Conservation (phyloP, 306 rosid species). For the Prunus kanzakura region DNA sequence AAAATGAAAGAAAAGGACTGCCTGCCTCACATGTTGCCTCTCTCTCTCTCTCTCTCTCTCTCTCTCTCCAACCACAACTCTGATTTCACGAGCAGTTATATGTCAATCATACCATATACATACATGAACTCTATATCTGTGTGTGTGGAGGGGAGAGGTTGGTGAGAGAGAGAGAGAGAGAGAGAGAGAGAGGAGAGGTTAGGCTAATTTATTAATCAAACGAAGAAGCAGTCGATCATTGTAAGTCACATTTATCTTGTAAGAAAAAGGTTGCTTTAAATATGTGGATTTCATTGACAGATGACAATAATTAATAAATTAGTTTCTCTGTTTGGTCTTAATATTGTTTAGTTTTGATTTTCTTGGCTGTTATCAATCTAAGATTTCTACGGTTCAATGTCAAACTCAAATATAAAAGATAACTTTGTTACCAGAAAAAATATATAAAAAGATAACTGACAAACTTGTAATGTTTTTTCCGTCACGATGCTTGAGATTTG, state of each 20-base stretch:
- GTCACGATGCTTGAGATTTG: no score
- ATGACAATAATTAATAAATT: not conserved
- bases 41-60: not conserved
- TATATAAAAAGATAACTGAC: not conserved
- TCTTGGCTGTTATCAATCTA: not conserved
- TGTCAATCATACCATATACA: not conserved
- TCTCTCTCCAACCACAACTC: constrained; percentile 21
- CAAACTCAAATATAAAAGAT: not conserved
- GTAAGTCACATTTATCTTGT: constrained; percentile 1
- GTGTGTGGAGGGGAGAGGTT: not conserved
- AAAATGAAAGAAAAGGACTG: constrained; percentile 24
- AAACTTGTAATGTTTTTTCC: not conserved
- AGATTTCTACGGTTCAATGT: not conserved
- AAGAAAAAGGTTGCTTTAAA: not conserved
- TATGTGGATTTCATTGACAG: constrained; percentile 8
- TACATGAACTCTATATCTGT: not conserved
- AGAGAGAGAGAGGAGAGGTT: not conserved
- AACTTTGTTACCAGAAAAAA: no score
- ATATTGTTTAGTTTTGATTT: not conserved
- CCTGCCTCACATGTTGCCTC: not conserved
- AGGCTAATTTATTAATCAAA: not conserved
- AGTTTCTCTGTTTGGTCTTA: not conserved
- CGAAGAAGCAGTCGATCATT: not conserved
- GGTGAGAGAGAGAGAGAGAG: constrained; percentile 1
- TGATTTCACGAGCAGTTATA: constrained; percentile 44